phyloP scores from a whole-genome alignment of 495 filamentous ascomycete species.

The Xanthoparmelia taractica region DNA sequence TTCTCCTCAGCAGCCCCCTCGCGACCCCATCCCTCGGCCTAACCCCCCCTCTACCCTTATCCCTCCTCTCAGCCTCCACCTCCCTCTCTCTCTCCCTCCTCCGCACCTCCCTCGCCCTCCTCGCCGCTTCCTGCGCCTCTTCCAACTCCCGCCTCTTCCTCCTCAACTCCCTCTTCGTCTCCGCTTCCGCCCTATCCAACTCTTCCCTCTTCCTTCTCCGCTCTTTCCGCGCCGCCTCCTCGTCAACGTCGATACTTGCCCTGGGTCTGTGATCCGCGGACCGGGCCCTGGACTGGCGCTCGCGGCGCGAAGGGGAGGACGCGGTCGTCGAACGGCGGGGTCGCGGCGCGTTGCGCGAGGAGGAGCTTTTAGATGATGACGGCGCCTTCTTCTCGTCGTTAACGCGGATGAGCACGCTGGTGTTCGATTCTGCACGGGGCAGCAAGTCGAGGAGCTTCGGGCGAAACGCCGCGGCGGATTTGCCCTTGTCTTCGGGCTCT shows the following conservation, averaged over 20 bases:
- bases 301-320: slow-evolving; percentile 7
- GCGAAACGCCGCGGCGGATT: slow-evolving; percentile 4
- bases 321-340: slow-evolving; percentile 13
- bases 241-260: slow-evolving; percentile 8
- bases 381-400: slow-evolving; percentile 16
- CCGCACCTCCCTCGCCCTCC: slow-evolving; percentile 19
- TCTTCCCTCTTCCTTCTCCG: slow-evolving; percentile 17
- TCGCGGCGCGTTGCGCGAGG: background rate
- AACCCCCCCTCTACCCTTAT: background rate
- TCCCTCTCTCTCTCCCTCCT: slow-evolving; percentile 14
- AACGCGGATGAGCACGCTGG: slow-evolving; percentile 14
- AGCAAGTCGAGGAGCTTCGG: slow-evolving; percentile 20
- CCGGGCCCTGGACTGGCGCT: slow-evolving; percentile 8
- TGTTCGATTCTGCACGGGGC: slow-evolving; percentile 19
- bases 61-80: slow-evolving; percentile 6
- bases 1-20: background rate
- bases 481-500: slow-evolving; percentile 16
- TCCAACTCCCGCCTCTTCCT: slow-evolving; percentile 22
- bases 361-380: background rate
- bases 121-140: slow-evolving; percentile 21
- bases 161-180: slow-evolving; percentile 19
- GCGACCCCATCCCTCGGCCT: slow-evolving; percentile 4
- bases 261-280: slow-evolving; percentile 15
- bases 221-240: slow-evolving; percentile 18
- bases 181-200: slow-evolving; percentile 24